A percentile compares a stretch with the other conserved stretches of the same genome.
Evolutionary conservation across 176 grass and related monocot genomes (phyloP).

Genomic region (Phoenix roebelenii): DNA sequence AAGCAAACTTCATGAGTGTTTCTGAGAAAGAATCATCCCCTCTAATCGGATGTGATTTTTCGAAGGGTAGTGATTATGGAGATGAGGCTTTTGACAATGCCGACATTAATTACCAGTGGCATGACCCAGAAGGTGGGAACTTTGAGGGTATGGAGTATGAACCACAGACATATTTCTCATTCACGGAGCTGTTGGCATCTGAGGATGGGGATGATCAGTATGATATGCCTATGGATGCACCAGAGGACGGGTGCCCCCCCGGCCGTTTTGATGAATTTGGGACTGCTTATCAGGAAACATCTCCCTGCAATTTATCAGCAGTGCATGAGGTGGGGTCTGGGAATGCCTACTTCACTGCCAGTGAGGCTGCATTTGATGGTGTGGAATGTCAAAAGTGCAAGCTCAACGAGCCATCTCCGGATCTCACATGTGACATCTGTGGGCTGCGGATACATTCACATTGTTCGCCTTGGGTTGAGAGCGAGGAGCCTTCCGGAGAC

Average conservation of each 20-base stretch:
- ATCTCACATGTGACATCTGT: constrained; percentile 47
- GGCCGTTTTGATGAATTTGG: constrained; percentile 27
- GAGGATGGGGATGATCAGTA: constrained; percentile 47
- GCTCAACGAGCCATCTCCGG: constrained; percentile 38
- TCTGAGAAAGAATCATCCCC: constrained; percentile 32
- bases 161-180: constrained; percentile 71
- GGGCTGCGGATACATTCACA: constrained; percentile 40
- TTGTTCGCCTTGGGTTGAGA: constrained; percentile 60
- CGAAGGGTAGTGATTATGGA: constrained; percentile 34
- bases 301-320: constrained; percentile 1
- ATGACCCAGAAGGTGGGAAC: constrained; percentile 33
- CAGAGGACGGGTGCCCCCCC: constrained; percentile 1
- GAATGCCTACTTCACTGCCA: constrained; percentile 15
- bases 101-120: constrained; percentile 22
- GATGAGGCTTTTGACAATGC: constrained; percentile 18
- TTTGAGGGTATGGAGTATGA: constrained; percentile 37
- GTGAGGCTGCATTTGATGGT: constrained; percentile 8
- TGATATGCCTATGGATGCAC: constrained; percentile 28
- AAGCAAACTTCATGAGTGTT: constrained; percentile 29
- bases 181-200: constrained; percentile 63
- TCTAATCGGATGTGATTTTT: constrained; percentile 40
- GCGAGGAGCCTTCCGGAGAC: constrained; percentile 10
- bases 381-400: constrained; percentile 45
- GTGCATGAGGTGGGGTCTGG: constrained; percentile 28
- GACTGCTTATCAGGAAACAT: constrained; percentile 31